Percentiles rank a stretch among this genome's conserved stretches.
Conservation (phyloP, 2,329 filamentous ascomycete species). For the Penicillium sclerotiorum region DNA sequence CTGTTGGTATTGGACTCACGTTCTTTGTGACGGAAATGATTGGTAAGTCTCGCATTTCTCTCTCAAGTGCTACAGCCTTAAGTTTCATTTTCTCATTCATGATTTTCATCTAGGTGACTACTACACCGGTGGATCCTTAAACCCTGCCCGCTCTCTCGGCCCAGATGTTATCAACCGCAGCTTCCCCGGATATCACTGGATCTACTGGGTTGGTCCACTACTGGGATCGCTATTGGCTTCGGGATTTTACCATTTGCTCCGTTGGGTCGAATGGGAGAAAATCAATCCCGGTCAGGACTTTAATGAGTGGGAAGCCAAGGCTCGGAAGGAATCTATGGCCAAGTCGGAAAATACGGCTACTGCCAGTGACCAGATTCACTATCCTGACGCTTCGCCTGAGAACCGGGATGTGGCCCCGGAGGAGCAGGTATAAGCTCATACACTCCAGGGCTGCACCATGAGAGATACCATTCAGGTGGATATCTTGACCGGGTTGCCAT, state of each 20-base stretch:
- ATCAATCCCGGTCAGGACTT: slow-evolving; percentile 62
- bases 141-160: slow-evolving; percentile 53
- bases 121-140: slow-evolving; percentile 53
- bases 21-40: slow-evolving; percentile 65
- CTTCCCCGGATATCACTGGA: slow-evolving; percentile 54
- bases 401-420: not conserved
- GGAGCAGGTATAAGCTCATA: not conserved
- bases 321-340: slow-evolving; percentile 17
- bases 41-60: slow-evolving; percentile 33
- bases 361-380: slow-evolving; percentile 11
- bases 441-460: too few relatives aligned
- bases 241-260: slow-evolving; percentile 53
- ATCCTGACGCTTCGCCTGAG: not conserved
- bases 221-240: slow-evolving; percentile 52
- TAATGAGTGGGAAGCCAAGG: slow-evolving; percentile 34
- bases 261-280: slow-evolving; percentile 46
- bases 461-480: too few relatives aligned
- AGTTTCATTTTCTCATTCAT: not conserved
- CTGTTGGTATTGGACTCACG: slow-evolving; percentile 70
- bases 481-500: too few relatives aligned
- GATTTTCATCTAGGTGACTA: slow-evolving; percentile 40
- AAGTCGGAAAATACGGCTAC: slow-evolving; percentile 17
- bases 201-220: slow-evolving; percentile 54
- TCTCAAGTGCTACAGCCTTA: too few relatives aligned
- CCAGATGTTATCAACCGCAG: slow-evolving; percentile 49